Evolutionary conservation across 2,329 filamentous ascomycete species (phyloP).

Genomic region (Fusarium newnesense): DNA sequence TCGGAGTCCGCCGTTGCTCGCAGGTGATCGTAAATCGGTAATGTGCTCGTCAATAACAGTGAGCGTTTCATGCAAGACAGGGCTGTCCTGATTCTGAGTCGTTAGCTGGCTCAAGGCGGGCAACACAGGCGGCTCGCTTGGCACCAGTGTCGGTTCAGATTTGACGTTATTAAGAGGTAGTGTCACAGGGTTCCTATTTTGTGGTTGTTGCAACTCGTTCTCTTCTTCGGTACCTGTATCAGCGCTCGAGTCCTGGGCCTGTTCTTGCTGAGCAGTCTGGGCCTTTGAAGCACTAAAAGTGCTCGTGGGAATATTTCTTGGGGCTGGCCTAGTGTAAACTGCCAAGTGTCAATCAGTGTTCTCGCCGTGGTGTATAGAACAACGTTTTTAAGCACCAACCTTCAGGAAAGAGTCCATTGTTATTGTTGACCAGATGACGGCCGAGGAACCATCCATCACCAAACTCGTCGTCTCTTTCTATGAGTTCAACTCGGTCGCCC

Average conservation of each 20-base stretch:
- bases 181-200: slow-evolving; percentile 53
- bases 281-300: slow-evolving; percentile 47
- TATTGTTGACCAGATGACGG: slow-evolving; percentile 76
- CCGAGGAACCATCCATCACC: slow-evolving; percentile 88
- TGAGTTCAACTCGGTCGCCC: slow-evolving; percentile 83
- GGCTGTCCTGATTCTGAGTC: slow-evolving; percentile 63
- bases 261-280: slow-evolving; percentile 46
- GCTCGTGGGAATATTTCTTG: slow-evolving; percentile 54
- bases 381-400: slow-evolving; percentile 60
- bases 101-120: slow-evolving; percentile 51
- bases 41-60: slow-evolving; percentile 98
- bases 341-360: slow-evolving; percentile 37
- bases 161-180: slow-evolving; percentile 58
- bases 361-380: slow-evolving; percentile 16
- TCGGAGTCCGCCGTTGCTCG: slow-evolving; percentile 62
- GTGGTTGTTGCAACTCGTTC: slow-evolving; percentile 46
- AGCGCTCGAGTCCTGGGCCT: slow-evolving; percentile 41
- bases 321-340: slow-evolving; percentile 72
- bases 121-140: slow-evolving; percentile 43
- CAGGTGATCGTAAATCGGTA: slow-evolving; percentile 77
- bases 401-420: slow-evolving; percentile 84
- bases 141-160: slow-evolving; percentile 39
- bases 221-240: slow-evolving; percentile 44
- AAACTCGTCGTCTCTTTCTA: slow-evolving; percentile 89
- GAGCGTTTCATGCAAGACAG: slow-evolving; percentile 92